Percentiles rank a stretch among this genome's conserved stretches.
These are phyloP conservation scores for Fusarium chlamydosporum DNA, from an alignment of 2,329 filamentous ascomycete genomes.

Conservation along the genomic window DNA sequence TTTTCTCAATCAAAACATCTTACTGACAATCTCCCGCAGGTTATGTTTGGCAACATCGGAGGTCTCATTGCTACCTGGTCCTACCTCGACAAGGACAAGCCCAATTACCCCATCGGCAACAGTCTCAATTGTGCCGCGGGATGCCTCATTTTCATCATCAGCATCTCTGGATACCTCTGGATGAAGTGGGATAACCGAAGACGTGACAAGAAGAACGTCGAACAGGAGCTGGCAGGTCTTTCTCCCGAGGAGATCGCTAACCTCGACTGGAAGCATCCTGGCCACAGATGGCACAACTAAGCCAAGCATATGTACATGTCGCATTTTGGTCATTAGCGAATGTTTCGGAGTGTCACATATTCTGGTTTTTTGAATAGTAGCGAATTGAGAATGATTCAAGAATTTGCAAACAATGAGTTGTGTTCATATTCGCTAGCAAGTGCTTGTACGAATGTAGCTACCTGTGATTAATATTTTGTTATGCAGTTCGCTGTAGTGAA, in stretches of 20 bases:
- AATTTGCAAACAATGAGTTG: slow-evolving; percentile 11
- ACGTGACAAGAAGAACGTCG: slow-evolving; percentile 68
- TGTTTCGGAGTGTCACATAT: not conserved
- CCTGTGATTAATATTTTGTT: not conserved
- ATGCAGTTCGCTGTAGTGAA: not conserved
- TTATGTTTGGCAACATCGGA: slow-evolving; percentile 64
- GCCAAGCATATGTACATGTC: not conserved
- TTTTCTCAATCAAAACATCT: too few relatives aligned
- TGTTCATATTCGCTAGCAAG: not conserved
- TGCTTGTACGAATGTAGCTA: too few relatives aligned
- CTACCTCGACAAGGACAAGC: slow-evolving; percentile 73
- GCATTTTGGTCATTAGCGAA: slow-evolving; percentile 23
- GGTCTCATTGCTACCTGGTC: slow-evolving; percentile 76
- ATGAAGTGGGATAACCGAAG: slow-evolving; percentile 74
- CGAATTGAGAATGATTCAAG: slow-evolving; percentile 13
- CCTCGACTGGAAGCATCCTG: slow-evolving; percentile 77
- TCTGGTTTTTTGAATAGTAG: slow-evolving; percentile 20
- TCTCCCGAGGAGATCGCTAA: slow-evolving; percentile 68
- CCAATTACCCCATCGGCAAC: slow-evolving; percentile 78
- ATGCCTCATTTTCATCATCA: slow-evolving; percentile 67
- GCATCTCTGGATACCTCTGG: slow-evolving; percentile 67
- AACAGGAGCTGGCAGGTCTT: slow-evolving; percentile 69
- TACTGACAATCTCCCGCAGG: slow-evolving; percentile 30
- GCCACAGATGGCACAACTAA: slow-evolving; percentile 69
- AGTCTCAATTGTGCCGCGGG: slow-evolving; percentile 72